Conservation (phyloP, 1,284 basidiomycete genomes). For the Inonotus hispidus region DNA sequence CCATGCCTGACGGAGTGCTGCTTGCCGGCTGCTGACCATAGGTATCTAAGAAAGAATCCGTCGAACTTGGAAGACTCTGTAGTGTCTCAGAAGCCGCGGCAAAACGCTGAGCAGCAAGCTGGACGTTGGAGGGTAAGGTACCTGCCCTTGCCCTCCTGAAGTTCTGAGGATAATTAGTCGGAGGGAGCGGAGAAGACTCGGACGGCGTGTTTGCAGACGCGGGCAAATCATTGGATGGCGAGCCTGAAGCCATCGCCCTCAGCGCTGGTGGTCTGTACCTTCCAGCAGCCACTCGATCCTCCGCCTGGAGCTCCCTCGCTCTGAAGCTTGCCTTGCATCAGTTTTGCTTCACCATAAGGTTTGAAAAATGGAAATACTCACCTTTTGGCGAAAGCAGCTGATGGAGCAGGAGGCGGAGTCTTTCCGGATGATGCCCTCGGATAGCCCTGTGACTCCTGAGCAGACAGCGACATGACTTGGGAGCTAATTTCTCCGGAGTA, state of each 20-base stretch:
- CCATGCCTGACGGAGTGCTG: constrained; percentile 33
- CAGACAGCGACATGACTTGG: constrained; percentile 82
- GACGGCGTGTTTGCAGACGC: constrained; percentile 49
- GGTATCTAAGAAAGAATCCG: constrained; percentile 58
- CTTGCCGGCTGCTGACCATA: constrained; percentile 35
- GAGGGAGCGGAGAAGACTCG: constrained; percentile 53
- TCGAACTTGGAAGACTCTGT: constrained; percentile 47
- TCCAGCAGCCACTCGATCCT: constrained; percentile 52
- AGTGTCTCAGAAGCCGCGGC: constrained; percentile 61
- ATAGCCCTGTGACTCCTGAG: constrained; percentile 73
- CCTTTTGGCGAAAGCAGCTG: constrained; percentile 85
- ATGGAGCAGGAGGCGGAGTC: constrained; percentile 84
- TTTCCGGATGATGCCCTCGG: constrained; percentile 76
- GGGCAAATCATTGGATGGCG: constrained; percentile 61
- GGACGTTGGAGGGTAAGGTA: constrained; percentile 83
- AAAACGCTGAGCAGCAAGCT: constrained; percentile 78
- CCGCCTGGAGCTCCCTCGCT: constrained; percentile 76
- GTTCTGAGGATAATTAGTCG: constrained; percentile 69
- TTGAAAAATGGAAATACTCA: constrained; percentile 29
- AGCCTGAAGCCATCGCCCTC: constrained; percentile 63
- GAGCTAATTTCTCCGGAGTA: constrained; percentile 56
- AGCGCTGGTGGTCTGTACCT: constrained; percentile 79
- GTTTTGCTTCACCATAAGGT: constrained; percentile 14
- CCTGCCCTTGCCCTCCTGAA: constrained; percentile 85
- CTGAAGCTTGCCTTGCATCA: constrained; percentile 35